Evolutionary conservation across 2,329 filamentous ascomycete genomes (phyloP).

Genomic region (Aspergillus sp.): DNA sequence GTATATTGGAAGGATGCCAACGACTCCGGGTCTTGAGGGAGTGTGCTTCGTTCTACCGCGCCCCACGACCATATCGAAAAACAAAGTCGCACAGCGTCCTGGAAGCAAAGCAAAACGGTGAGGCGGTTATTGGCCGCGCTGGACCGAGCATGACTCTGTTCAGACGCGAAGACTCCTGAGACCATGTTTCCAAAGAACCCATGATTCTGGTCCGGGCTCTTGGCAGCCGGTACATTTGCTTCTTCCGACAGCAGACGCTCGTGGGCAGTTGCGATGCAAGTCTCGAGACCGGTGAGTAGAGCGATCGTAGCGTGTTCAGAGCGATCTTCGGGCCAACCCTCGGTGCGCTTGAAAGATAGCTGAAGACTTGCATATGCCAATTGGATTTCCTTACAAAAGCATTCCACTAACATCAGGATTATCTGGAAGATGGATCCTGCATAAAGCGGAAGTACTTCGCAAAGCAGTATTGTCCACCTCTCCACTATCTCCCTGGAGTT

Average conservation of each 20-base stretch:
- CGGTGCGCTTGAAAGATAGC: constrained; percentile 44
- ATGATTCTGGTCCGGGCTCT: constrained; percentile 79
- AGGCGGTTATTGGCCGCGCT: constrained; percentile 89
- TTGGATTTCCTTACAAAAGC: constrained; percentile 77
- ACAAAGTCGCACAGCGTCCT: constrained; percentile 90
- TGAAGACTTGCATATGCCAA: constrained; percentile 72
- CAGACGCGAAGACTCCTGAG: constrained; percentile 82
- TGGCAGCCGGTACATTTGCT: constrained; percentile 65
- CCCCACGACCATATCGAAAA: constrained; percentile 96
- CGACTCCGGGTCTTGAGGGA: constrained; percentile 64
- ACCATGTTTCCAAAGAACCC: constrained; percentile 95
- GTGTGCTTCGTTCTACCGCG: constrained; percentile 51
- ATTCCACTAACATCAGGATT: constrained; percentile 86
- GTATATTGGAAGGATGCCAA: constrained; percentile 86
- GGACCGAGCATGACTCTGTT: constrained; percentile 73
- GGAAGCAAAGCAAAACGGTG: constrained; percentile 93
- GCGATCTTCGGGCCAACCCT: constrained; percentile 45
- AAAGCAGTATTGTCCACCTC: constrained; percentile 86
- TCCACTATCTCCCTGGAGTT: constrained; percentile 78
- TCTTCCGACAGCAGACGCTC: constrained; percentile 79
- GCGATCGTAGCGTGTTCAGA: constrained; percentile 67
- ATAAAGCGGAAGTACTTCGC: constrained; percentile 81
- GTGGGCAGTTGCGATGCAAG: constrained; percentile 83
- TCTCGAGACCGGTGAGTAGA: constrained; percentile 90
- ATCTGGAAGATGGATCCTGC: constrained; percentile 84